phyloP scores from a whole-genome alignment of 225 moss, liverwort and hornwort species.

The Ulota crispa region DNA sequence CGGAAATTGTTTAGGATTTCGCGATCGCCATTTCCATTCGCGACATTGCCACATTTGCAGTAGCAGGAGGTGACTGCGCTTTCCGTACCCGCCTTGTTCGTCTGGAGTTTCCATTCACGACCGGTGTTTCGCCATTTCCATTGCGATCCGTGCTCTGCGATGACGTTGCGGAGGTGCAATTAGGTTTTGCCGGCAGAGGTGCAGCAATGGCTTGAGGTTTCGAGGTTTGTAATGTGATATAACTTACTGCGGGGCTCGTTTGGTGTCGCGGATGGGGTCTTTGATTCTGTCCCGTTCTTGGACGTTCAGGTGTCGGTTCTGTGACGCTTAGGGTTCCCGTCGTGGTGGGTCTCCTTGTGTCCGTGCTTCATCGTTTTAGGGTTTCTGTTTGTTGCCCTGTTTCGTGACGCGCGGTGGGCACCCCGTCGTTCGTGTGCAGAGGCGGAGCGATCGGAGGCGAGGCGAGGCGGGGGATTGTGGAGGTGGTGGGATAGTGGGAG shows the following conservation, averaged over 20 bases:
- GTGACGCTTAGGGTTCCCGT: constrained; percentile 23
- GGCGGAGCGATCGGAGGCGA: neutral
- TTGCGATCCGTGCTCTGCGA: neutral
- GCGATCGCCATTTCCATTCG: neutral
- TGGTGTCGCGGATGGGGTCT: neutral
- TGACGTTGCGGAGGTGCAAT: neutral
- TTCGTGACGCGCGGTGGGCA: constrained; percentile 6
- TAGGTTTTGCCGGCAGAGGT: neutral
- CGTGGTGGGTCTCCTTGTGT: neutral
- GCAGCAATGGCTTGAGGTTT: neutral
- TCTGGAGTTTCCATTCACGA: neutral
- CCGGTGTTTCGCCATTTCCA: neutral
- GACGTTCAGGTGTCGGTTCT: neutral
- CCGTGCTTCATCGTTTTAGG: neutral
- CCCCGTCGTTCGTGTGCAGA: neutral
- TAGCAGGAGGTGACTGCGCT: too few species aligned
- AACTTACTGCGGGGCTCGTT: neutral
- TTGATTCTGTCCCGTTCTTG: neutral
- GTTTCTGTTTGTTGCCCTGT: constrained; percentile 1
- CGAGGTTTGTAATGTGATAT: neutral
- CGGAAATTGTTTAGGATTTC: neutral
- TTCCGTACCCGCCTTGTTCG: neutral
- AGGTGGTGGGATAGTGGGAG: neutral
- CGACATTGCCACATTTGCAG: neutral
- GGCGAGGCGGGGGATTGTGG: too few species aligned